phyloP scores from a whole-genome alignment of 257 asterid species.

The Solanum tarijense region DNA sequence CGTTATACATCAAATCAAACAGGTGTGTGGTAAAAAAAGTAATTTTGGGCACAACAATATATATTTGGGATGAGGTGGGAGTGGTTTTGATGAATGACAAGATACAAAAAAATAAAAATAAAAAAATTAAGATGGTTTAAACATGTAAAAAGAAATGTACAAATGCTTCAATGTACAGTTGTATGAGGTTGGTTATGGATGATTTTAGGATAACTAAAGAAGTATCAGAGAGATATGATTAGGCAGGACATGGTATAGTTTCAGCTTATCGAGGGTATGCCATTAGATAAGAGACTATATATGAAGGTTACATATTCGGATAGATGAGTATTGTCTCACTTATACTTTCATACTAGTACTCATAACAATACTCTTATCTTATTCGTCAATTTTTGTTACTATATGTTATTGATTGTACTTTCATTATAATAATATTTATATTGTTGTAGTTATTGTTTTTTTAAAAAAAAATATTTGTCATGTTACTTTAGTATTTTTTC shows the following conservation, averaged over 20 bases:
- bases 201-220: neutral
- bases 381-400: neutral
- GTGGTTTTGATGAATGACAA: too few species aligned
- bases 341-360: neutral
- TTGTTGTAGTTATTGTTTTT: neutral
- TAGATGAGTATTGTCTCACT: neutral
- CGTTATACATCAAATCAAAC: conserved; percentile 38
- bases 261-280: neutral
- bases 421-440: too few species aligned
- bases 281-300: neutral
- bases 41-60: too few species aligned
- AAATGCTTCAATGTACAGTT: too few species aligned
- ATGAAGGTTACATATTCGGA: neutral
- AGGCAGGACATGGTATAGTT: neutral
- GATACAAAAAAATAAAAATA: too few species aligned
- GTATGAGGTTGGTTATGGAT: neutral
- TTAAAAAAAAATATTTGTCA: too few species aligned
- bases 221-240: too few species aligned
- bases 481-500: neutral
- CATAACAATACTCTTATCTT: too few species aligned
- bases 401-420: neutral
- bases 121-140: too few species aligned
- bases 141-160: neutral
- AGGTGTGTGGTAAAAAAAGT: conserved; percentile 22
- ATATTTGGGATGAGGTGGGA: too few species aligned